phyloP scores from a whole-genome alignment of 1,139 yeast genomes.

The Ogataea hybrid region DNA sequence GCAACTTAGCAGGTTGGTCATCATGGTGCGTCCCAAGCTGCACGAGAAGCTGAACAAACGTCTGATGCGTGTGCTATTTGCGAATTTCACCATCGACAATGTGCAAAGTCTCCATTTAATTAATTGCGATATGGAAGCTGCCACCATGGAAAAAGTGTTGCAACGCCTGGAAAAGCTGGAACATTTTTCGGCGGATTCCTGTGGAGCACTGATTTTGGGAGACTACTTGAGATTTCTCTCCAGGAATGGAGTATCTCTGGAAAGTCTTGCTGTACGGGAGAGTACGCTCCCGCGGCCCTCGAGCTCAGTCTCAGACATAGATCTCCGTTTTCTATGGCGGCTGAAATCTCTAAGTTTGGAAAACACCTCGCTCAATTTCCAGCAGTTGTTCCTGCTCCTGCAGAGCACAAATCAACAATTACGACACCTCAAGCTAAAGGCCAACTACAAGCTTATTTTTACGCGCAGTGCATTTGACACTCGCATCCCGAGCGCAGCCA shows the following conservation, averaged over 20 bases:
- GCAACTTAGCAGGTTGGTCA: conserved; percentile 1
- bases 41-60: conserved; percentile 3
- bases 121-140: conserved; percentile 8
- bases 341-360: conserved; percentile 14
- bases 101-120: conserved; percentile 6
- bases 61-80: conserved; percentile 3
- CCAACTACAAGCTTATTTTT: conserved; percentile 21
- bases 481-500: conserved; percentile 4
- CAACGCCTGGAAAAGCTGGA: not conserved
- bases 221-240: conserved; percentile 7
- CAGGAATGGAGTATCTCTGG: not conserved
- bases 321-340: conserved; percentile 9
- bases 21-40: conserved; percentile 7
- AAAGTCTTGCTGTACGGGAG: conserved; percentile 5
- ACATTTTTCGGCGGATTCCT: conserved; percentile 7
- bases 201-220: conserved; percentile 4
- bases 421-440: conserved; percentile 13
- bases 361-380: conserved; percentile 19
- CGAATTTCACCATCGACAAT: not conserved
- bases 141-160: conserved; percentile 1
- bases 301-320: conserved; percentile 5
- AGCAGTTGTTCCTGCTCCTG: conserved; percentile 15
- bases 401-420: conserved; percentile 13
- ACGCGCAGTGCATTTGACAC: conserved; percentile 14
- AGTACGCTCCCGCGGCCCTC: conserved; percentile 6